Evolutionary conservation across 2,329 filamentous ascomycete species (phyloP).

Genomic region (Pseudopithomyces maydicus): DNA sequence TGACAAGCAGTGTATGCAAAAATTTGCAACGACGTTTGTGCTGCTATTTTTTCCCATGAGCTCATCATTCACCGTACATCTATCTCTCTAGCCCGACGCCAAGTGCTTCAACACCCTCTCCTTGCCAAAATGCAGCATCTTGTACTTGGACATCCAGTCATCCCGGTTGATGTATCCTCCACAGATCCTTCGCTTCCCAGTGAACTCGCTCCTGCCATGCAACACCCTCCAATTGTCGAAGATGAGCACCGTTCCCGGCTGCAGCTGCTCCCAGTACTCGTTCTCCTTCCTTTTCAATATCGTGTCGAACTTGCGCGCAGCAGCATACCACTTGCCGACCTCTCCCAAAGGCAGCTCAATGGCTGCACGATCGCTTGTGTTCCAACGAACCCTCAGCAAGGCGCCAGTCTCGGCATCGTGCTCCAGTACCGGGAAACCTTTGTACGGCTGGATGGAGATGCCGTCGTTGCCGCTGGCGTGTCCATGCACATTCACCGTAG

Average conservation of each 20-base stretch:
- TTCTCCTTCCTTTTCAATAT: conserved; percentile 69
- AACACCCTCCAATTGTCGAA: conserved; percentile 97
- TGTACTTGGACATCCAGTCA: conserved; percentile 29
- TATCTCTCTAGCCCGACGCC: conserved; percentile 10
- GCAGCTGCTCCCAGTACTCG: conserved; percentile 80
- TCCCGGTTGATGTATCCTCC: conserved; percentile 68
- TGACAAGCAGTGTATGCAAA: too few relatives aligned
- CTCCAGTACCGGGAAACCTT: conserved; percentile 73
- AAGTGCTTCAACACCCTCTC: conserved; percentile 20
- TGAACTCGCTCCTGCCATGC: conserved; percentile 83
- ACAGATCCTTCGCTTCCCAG: conserved; percentile 83
- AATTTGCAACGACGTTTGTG: neutral
- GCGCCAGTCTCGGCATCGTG: conserved; percentile 52
- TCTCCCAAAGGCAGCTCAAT: conserved; percentile 61
- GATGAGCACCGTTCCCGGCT: conserved; percentile 81
- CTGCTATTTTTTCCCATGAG: neutral
- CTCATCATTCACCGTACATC: neutral
- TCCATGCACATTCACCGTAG: conserved; percentile 65
- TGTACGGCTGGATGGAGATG: conserved; percentile 76
- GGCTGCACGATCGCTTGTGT: conserved; percentile 83
- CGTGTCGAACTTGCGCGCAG: conserved; percentile 74
- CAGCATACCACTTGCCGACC: conserved; percentile 74
- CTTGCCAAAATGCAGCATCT: conserved; percentile 23
- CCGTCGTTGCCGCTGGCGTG: conserved; percentile 89
- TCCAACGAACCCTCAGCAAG: conserved; percentile 80